phyloP scores from a whole-genome alignment of 371 early-diverging fungal genomes.

The Funneliformis caledonium region DNA sequence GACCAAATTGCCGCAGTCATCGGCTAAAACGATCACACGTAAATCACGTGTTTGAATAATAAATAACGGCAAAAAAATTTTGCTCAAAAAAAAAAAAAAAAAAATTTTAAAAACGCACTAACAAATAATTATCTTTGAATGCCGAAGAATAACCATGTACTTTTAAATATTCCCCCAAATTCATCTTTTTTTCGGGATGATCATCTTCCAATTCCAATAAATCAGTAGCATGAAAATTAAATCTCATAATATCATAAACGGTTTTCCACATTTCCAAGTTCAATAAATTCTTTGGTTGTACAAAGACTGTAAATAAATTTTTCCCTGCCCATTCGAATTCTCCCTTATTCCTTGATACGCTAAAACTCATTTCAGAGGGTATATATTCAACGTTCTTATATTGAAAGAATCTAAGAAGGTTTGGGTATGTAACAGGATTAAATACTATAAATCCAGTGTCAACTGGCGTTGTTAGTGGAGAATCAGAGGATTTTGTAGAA shows the following conservation, averaged over 20 bases:
- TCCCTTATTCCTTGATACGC: conserved; percentile 62
- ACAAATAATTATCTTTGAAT: conserved; percentile 60
- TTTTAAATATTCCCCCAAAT: conserved; percentile 55
- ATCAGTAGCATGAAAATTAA: conserved; percentile 55
- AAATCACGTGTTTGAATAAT: background rate
- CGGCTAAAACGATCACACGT: conserved; percentile 45
- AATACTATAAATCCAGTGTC: conserved; percentile 73
- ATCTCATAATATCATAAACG: conserved; percentile 57
- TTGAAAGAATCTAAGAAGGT: conserved; percentile 48
- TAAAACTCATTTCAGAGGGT: conserved; percentile 59
- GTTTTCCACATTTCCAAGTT: conserved; percentile 54
- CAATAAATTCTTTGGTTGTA: conserved; percentile 54
- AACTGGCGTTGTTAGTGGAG: conserved; percentile 51
- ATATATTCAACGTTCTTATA: conserved; percentile 50
- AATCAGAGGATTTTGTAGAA: background rate
- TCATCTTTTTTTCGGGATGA: conserved; percentile 36
- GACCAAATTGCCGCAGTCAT: conserved; percentile 71
- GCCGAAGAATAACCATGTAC: conserved; percentile 53
- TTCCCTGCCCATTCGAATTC: conserved; percentile 68
- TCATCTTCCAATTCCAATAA: conserved; percentile 42
- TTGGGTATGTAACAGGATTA: conserved; percentile 59
- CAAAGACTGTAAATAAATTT: conserved; percentile 57
- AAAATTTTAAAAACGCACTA: conserved; percentile 1
- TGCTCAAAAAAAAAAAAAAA: background rate
- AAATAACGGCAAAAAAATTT: background rate